Percentiles rank a stretch among this genome's conserved stretches.
Evolutionary conservation across 352 stramenopile species (phyloP).

Genomic region (Pythium monospermum): DNA sequence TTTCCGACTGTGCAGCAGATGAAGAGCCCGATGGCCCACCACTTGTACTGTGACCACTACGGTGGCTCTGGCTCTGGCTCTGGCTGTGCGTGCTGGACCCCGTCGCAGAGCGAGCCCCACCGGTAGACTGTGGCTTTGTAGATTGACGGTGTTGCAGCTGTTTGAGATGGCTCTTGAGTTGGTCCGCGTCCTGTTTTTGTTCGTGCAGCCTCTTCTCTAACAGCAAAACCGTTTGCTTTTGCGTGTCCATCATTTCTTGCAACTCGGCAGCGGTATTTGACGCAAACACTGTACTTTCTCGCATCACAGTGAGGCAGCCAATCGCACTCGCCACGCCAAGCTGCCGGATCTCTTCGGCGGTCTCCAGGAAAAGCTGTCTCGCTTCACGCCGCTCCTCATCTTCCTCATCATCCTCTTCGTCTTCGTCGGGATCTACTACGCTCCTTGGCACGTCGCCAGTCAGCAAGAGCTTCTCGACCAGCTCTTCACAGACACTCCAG

Average conservation of each 20-base stretch:
- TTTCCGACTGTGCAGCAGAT: conserved; percentile 3
- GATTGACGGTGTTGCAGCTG: conserved; percentile 31
- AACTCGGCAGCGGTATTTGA: conserved; percentile 54
- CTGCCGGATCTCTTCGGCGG: conserved; percentile 32
- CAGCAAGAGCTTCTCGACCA: conserved; percentile 48
- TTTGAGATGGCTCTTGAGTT: conserved; percentile 42
- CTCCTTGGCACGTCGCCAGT: conserved; percentile 39
- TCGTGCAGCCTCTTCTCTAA: conserved; percentile 56
- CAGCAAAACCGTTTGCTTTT: conserved; percentile 42
- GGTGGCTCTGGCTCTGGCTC: conserved; percentile 9
- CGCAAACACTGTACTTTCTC: conserved; percentile 67
- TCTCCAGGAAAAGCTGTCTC: conserved; percentile 28
- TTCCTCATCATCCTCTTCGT: conserved; percentile 16
- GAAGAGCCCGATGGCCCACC: neutral
- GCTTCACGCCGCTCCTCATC: conserved; percentile 24
- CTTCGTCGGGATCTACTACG: conserved; percentile 14
- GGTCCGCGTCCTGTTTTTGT: conserved; percentile 49
- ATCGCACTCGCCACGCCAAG: conserved; percentile 45
- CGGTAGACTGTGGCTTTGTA: too few species aligned
- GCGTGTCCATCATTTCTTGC: conserved; percentile 51
- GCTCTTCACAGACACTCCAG: conserved; percentile 52
- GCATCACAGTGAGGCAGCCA: conserved; percentile 49
- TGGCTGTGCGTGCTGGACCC: too few species aligned
- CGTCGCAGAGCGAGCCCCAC: too few species aligned
- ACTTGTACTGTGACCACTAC: neutral